Conservation (phyloP, 192 early-diverging fungal species). For the Spinellus fusiger region DNA sequence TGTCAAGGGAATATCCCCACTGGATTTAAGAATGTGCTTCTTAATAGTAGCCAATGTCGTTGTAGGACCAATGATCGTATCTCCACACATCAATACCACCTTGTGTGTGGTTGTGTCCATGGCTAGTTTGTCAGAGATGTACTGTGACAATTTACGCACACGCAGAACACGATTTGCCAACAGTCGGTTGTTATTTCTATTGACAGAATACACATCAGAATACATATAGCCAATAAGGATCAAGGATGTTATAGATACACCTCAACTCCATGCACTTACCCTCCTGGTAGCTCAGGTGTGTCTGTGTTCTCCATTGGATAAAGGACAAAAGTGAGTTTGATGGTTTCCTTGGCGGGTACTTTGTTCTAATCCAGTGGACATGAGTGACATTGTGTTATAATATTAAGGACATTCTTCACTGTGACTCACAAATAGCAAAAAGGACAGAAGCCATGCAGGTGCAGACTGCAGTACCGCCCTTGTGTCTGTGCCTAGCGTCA, state of each 20-base stretch:
- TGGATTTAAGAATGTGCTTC: constrained; percentile 59
- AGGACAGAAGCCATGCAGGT: constrained; percentile 84
- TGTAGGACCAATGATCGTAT: constrained; percentile 53
- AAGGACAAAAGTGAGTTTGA: constrained; percentile 82
- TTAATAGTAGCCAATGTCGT: constrained; percentile 69
- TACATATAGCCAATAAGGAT: constrained; percentile 2
- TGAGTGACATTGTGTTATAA: neutral
- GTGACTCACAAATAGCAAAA: constrained; percentile 54
- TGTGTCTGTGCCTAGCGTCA: constrained; percentile 38
- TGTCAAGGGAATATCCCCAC: constrained; percentile 49
- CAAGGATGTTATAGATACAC: neutral
- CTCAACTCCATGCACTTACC: constrained; percentile 28
- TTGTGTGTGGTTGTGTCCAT: constrained; percentile 18
- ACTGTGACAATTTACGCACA: constrained; percentile 75
- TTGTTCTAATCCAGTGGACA: constrained; percentile 44
- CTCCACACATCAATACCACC: constrained; percentile 54
- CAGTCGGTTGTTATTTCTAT: constrained; percentile 58
- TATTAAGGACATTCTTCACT: neutral
- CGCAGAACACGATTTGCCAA: constrained; percentile 86
- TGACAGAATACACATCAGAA: neutral
- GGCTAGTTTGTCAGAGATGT: constrained; percentile 77
- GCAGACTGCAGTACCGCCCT: constrained; percentile 59
- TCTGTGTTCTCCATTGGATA: constrained; percentile 54
- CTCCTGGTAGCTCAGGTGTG: constrained; percentile 46
- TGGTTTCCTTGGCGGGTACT: constrained; percentile 62